These are phyloP conservation scores for Scolecobasidium constrictum DNA, from an alignment of 2,329 filamentous ascomycete species.

Conservation along the genomic window DNA sequence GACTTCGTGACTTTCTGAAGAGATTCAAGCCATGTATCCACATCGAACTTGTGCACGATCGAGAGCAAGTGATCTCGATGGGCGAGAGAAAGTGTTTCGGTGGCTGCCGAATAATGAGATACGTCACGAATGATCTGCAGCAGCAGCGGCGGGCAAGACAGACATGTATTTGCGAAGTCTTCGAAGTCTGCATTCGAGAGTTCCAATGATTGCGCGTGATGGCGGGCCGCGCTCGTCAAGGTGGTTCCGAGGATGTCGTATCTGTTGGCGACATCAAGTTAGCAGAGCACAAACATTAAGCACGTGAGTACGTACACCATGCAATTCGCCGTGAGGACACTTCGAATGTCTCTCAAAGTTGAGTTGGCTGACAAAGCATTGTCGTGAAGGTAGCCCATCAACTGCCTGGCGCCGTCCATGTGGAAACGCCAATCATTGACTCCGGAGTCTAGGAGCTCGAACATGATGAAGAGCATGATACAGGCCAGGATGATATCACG, in stretches of 20 bases:
- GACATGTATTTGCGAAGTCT: neutral
- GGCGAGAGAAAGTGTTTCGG: neutral
- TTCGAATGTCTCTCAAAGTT: conserved; percentile 22
- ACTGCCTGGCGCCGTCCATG: conserved; percentile 38
- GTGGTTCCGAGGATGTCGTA: conserved; percentile 1
- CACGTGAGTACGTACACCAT: conserved; percentile 20
- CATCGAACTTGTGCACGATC: neutral
- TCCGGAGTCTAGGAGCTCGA: conserved; percentile 40
- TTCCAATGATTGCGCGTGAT: too few species aligned
- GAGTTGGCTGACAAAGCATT: conserved; percentile 15
- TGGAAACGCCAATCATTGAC: conserved; percentile 41
- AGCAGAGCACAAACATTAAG: too few species aligned
- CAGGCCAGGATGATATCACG: conserved; percentile 34
- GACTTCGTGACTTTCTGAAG: neutral
- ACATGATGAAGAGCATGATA: conserved; percentile 38
- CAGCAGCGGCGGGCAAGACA: neutral
- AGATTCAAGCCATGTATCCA: neutral
- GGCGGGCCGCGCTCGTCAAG: too few species aligned
- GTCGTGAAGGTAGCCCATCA: conserved; percentile 29
- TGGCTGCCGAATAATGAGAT: neutral
- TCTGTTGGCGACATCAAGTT: too few species aligned
- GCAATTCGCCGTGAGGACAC: conserved; percentile 23
- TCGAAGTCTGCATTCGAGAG: neutral
- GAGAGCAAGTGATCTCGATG: neutral
- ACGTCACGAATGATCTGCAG: conserved; percentile 1